phyloP scores from a whole-genome alignment of 768 basidiomycete genomes.

The Macrolepiota albuminosa region DNA sequence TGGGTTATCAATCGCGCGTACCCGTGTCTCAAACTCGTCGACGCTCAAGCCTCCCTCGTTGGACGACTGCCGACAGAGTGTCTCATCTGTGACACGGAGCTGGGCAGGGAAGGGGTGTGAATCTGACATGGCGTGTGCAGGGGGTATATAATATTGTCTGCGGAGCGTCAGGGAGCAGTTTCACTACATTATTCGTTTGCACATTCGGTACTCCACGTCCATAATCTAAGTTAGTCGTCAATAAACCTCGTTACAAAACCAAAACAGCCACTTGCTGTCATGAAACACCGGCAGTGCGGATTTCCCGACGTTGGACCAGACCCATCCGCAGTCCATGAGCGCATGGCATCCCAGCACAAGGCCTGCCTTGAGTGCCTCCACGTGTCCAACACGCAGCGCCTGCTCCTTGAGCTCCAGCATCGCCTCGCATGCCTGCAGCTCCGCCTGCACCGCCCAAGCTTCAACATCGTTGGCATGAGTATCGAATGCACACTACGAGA shows the following conservation, averaged over 20 bases:
- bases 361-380: slow-evolving; percentile 56
- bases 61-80: not conserved
- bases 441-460: slow-evolving; percentile 65
- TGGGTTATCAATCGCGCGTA: not conserved
- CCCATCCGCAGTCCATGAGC: slow-evolving; percentile 63
- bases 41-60: not conserved
- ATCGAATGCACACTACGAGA: slow-evolving; percentile 18
- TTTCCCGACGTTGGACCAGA: slow-evolving; percentile 64
- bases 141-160: slow-evolving; percentile 35
- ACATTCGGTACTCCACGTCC: too few species aligned
- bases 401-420: slow-evolving; percentile 68
- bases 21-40: not conserved
- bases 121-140: slow-evolving; percentile 45
- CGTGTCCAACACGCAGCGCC: slow-evolving; percentile 49
- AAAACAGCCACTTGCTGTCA: slow-evolving; percentile 5
- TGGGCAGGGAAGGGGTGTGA: not conserved
- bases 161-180: slow-evolving; percentile 21
- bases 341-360: slow-evolving; percentile 59
- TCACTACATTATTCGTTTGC: not conserved
- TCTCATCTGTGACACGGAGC: not conserved
- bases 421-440: slow-evolving; percentile 79
- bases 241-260: too few species aligned
- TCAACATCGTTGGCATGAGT: slow-evolving; percentile 25
- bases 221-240: too few species aligned
- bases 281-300: slow-evolving; percentile 33